phyloP scores from a whole-genome alignment of 148 eudicot species.

The Rhododendron williamsianum region DNA sequence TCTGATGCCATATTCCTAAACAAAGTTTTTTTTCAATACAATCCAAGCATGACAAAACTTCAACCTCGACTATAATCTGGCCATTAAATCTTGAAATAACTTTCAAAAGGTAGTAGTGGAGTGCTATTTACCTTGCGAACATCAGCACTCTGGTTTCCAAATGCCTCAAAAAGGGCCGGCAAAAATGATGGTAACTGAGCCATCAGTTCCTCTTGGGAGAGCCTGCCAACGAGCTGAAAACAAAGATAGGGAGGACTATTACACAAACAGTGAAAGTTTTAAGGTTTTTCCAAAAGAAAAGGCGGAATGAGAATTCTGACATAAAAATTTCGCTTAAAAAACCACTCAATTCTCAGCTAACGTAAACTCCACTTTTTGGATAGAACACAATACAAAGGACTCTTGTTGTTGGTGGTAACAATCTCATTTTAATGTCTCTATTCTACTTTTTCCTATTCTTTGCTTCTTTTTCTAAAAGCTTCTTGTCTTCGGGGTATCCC shows the following conservation, averaged over 20 bases:
- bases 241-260: not conserved
- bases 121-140: constrained; percentile 78
- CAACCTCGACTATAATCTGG: not conserved
- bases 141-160: constrained; percentile 94
- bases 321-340: not conserved
- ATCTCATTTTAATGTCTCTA: not conserved
- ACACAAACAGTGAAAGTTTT: not conserved
- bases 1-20: not conserved
- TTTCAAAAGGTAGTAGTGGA: not conserved
- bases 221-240: constrained; percentile 79
- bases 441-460: not conserved
- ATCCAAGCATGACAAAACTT: not conserved
- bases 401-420: not conserved
- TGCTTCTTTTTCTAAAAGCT: not conserved
- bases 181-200: constrained; percentile 80
- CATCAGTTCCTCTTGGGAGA: constrained; percentile 83
- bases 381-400: not conserved
- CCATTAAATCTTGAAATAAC: not conserved
- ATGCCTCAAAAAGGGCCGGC: constrained; percentile 93
- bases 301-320: not conserved
- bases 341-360: not conserved
- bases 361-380: not conserved
- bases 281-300: not conserved
- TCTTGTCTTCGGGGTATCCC: not conserved
- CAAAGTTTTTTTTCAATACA: not conserved